Conservation (phyloP, 2,329 filamentous ascomycete species). For the Boeremia exigua region DNA sequence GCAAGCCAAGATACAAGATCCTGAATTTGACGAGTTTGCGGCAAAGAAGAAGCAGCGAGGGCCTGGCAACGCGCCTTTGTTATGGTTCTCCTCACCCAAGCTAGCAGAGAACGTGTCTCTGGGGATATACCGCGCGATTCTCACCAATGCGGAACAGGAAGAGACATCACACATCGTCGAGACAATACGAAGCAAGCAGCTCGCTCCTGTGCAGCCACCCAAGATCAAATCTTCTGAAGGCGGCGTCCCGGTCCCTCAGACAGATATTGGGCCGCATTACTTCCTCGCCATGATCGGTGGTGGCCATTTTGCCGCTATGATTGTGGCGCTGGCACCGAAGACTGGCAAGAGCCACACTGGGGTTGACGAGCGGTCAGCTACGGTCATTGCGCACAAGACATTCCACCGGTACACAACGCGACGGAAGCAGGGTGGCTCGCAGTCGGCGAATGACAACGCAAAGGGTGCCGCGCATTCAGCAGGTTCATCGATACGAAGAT, state of each 20-base stretch:
- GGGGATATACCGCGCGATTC: slow-evolving; percentile 83
- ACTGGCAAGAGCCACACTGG: slow-evolving; percentile 72
- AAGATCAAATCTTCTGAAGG: slow-evolving; percentile 57
- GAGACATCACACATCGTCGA: slow-evolving; percentile 67
- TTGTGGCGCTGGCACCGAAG: slow-evolving; percentile 85
- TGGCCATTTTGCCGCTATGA: slow-evolving; percentile 96
- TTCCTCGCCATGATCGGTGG: slow-evolving; percentile 99
- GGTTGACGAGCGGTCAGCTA: slow-evolving; percentile 81
- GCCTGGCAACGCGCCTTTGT: slow-evolving; percentile 72
- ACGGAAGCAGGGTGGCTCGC: slow-evolving; percentile 93
- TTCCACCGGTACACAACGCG: slow-evolving; percentile 97
- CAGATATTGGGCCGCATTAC: slow-evolving; percentile 78
- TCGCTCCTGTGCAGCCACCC: slow-evolving; percentile 64
- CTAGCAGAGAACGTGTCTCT: slow-evolving; percentile 81
- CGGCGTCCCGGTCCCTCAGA: slow-evolving; percentile 62
- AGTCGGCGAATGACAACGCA: slow-evolving; percentile 92
- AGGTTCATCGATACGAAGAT: slow-evolving; percentile 84
- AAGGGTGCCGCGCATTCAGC: slow-evolving; percentile 94
- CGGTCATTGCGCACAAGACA: slow-evolving; percentile 92
- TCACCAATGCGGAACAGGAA: slow-evolving; percentile 74
- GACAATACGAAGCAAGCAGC: slow-evolving; percentile 76
- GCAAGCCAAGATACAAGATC: slow-evolving; percentile 75
- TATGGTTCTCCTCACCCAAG: slow-evolving; percentile 83
- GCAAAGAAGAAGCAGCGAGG: slow-evolving; percentile 60
- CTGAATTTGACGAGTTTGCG: slow-evolving; percentile 56